These are phyloP conservation scores for Rosellinia necatrix DNA, from an alignment of 2,329 filamentous ascomycete species.

Conservation along the genomic window DNA sequence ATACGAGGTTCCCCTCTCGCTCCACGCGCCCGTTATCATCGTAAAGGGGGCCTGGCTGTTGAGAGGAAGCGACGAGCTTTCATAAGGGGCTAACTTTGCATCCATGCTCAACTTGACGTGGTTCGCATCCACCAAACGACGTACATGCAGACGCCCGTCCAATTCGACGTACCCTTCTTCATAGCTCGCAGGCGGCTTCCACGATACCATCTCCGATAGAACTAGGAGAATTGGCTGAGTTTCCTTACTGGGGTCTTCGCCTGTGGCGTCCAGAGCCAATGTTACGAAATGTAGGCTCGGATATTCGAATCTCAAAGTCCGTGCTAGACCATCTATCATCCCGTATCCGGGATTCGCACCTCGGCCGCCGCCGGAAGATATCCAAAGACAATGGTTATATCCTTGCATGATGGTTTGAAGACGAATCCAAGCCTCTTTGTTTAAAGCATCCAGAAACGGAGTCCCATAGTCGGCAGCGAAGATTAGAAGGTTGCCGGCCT, in stretches of 20 bases:
- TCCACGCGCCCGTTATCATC: neutral
- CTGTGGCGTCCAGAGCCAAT: neutral
- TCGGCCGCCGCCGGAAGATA: constrained; percentile 4
- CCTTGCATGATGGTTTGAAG: too few species aligned
- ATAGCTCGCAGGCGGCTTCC: constrained; percentile 1
- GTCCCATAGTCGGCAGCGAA: too few species aligned
- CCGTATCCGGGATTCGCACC: neutral
- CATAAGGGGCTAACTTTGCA: neutral
- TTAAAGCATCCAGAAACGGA: too few species aligned
- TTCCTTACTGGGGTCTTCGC: neutral
- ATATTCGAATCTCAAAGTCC: constrained; percentile 20
- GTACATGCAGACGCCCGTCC: constrained; percentile 14
- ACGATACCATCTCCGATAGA: constrained; percentile 5
- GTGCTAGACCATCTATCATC: constrained; percentile 18
- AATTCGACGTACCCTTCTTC: constrained; percentile 27
- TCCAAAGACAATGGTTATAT: too few species aligned
- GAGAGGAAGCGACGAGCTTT: constrained; percentile 5
- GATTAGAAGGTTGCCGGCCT: too few species aligned
- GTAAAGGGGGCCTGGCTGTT: constrained; percentile 2
- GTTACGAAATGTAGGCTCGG: constrained; percentile 20
- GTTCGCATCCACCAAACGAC: constrained; percentile 17
- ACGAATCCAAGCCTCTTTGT: too few species aligned
- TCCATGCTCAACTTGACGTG: constrained; percentile 6
- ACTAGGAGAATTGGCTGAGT: neutral
- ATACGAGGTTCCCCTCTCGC: neutral